These are phyloP conservation scores for Fusarium mangiferae DNA, from an alignment of 2,329 filamentous ascomycete species.

Conservation along the genomic window DNA sequence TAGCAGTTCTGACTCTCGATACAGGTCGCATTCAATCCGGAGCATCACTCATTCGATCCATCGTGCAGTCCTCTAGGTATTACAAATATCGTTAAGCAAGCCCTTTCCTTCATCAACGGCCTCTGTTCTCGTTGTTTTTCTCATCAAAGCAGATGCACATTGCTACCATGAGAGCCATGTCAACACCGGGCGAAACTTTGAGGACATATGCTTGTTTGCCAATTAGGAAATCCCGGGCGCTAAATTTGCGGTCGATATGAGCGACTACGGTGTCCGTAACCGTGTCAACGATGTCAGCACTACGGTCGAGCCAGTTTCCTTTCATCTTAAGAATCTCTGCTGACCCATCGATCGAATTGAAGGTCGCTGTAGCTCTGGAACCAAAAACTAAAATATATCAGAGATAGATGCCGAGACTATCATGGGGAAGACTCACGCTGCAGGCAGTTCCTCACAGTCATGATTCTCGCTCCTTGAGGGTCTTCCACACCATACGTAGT, in stretches of 20 bases:
- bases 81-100: neutral
- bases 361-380: slow-evolving; percentile 66
- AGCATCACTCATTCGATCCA: neutral
- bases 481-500: slow-evolving; percentile 62
- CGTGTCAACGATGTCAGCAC: slow-evolving; percentile 67
- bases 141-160: slow-evolving; percentile 76
- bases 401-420: neutral
- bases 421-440: slow-evolving; percentile 53
- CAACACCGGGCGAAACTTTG: slow-evolving; percentile 70
- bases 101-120: neutral
- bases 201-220: slow-evolving; percentile 74
- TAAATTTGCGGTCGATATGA: slow-evolving; percentile 67
- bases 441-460: slow-evolving; percentile 67
- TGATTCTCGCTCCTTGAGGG: slow-evolving; percentile 56
- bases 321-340: slow-evolving; percentile 64
- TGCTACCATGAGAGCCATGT: slow-evolving; percentile 72
- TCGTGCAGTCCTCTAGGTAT: slow-evolving; percentile 7
- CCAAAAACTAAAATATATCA: slow-evolving; percentile 55
- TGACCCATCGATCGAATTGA: slow-evolving; percentile 60
- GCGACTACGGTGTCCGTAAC: slow-evolving; percentile 63
- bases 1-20: neutral
- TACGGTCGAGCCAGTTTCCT: slow-evolving; percentile 69
- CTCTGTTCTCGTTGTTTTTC: slow-evolving; percentile 40
- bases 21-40: neutral
- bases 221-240: slow-evolving; percentile 65